Evolutionary conservation across 331 rosid genomes (phyloP).

Genomic region (Malus hybrid): DNA sequence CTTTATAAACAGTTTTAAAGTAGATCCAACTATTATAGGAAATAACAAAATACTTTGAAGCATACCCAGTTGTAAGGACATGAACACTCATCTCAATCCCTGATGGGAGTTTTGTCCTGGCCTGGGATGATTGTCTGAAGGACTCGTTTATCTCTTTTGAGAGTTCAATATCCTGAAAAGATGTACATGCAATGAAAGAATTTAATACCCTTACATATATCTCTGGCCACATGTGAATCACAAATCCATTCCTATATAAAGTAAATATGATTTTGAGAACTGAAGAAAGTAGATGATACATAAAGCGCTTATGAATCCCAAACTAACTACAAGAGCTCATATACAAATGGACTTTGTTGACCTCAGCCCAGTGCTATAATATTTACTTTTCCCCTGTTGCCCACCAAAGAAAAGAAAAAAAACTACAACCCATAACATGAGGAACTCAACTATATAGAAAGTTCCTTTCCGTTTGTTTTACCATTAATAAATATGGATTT

Average conservation of each 20-base stretch:
- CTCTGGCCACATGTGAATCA: background rate
- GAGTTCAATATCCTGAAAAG: conserved; percentile 80
- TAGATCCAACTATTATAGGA: background rate
- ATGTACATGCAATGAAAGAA: conserved; percentile 1
- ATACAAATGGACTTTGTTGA: background rate
- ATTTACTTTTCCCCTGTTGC: background rate
- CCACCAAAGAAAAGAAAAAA: background rate
- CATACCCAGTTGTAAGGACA: conserved; percentile 96
- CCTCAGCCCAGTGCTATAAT: background rate
- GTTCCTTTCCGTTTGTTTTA: background rate
- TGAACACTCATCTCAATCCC: conserved; percentile 99
- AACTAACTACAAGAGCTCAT: background rate
- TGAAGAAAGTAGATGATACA: background rate
- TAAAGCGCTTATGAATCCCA: background rate
- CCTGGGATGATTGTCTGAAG: conserved; percentile 98
- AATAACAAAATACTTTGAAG: background rate
- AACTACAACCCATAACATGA: background rate
- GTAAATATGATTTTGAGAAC: background rate
- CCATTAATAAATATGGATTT: background rate
- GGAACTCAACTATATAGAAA: background rate
- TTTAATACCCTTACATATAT: background rate
- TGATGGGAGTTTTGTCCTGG: conserved; percentile 93
- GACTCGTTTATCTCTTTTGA: conserved; percentile 99
- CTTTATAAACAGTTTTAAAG: background rate
- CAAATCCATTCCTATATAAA: background rate